These are phyloP conservation scores for Chaetothyriales sp. DNA, from an alignment of 2,329 filamentous ascomycete genomes.

Conservation along the genomic window DNA sequence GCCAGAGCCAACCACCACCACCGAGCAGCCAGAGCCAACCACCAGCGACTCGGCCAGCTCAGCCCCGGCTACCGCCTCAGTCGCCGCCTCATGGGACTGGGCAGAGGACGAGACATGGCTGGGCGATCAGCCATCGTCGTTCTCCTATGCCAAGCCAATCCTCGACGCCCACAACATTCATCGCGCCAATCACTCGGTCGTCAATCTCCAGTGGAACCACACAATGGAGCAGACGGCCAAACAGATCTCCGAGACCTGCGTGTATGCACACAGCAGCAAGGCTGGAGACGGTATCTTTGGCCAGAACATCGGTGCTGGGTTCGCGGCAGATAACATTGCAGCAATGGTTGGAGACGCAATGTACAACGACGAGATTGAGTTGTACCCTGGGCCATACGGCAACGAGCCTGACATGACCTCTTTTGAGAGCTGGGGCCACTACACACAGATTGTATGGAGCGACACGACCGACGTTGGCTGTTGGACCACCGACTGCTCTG, in stretches of 20 bases:
- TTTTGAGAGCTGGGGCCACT: conserved; percentile 59
- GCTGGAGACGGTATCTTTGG: conserved; percentile 57
- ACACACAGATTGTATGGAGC: conserved; percentile 61
- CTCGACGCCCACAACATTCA: conserved; percentile 72
- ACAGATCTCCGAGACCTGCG: conserved; percentile 49
- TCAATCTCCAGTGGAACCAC: conserved; percentile 49
- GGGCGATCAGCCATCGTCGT: background rate
- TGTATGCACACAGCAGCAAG: conserved; percentile 63
- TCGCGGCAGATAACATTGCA: conserved; percentile 42
- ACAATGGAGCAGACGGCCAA: conserved; percentile 49
- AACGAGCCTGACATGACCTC: conserved; percentile 47
- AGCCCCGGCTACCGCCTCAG: background rate
- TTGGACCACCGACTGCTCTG: conserved; percentile 32
- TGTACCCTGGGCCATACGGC: conserved; percentile 40
- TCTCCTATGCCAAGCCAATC: conserved; percentile 19
- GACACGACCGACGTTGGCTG: conserved; percentile 49
- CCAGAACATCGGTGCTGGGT: conserved; percentile 75
- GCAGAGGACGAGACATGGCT: background rate
- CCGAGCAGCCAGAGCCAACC: too few relatives aligned
- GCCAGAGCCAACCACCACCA: too few relatives aligned
- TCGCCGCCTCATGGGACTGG: background rate
- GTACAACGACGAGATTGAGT: conserved; percentile 66
- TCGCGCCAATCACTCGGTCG: conserved; percentile 64
- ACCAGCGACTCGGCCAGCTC: background rate
- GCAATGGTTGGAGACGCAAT: conserved; percentile 64